These are phyloP conservation scores for Zasmidium angulare DNA, from an alignment of 2,329 filamentous ascomycete species.

Conservation along the genomic window DNA sequence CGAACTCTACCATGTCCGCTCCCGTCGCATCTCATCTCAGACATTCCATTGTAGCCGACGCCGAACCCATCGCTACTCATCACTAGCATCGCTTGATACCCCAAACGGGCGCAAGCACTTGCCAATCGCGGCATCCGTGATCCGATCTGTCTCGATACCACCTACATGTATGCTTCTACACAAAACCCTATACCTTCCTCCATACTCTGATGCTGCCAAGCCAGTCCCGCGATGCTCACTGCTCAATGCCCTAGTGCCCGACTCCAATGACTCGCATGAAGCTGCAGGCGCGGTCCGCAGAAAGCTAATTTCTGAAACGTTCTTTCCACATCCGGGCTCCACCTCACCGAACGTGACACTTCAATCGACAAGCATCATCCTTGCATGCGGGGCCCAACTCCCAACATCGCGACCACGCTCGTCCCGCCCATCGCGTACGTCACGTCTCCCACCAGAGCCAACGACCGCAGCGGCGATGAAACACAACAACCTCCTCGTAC, in stretches of 20 bases:
- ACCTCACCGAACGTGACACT: neutral
- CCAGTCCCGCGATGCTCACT: neutral
- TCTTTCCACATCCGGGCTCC: neutral
- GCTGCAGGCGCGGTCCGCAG: neutral
- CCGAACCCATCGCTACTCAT: neutral
- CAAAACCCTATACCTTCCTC: too few species aligned
- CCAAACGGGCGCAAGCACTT: too few species aligned
- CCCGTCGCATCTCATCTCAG: neutral
- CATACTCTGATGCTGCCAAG: neutral
- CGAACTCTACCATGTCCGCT: neutral
- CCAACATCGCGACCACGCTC: neutral
- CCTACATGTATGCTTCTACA: too few species aligned
- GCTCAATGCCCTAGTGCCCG: neutral
- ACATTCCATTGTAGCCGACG: neutral
- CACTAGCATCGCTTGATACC: neutral
- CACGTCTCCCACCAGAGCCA: neutral
- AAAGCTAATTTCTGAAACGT: neutral
- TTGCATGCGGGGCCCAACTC: neutral
- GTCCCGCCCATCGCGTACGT: neutral
- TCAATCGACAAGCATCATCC: neutral
- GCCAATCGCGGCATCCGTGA: neutral
- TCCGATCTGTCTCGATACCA: neutral
- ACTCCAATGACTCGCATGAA: neutral
- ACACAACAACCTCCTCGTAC: neutral
- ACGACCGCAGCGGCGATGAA: neutral